Base-by-base conservation (phyloP, 164 flowering plant genomes). In the Vitis cinerea region DNA sequence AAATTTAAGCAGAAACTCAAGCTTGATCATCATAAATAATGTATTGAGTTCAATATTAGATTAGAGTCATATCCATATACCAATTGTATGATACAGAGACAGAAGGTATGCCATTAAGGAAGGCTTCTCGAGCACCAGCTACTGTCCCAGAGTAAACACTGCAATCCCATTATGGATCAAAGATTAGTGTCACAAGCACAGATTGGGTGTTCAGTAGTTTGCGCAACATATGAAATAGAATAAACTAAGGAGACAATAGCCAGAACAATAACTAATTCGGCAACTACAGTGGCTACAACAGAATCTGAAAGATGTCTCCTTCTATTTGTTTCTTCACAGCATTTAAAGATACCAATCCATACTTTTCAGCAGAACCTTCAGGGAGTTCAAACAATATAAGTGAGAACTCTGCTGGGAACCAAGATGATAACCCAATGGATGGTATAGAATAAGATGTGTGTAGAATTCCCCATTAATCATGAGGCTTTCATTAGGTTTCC, bases 101-200 rank as follows among this genome's bases (percentile, higher is more conserved):
- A 64, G 97, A 72, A 70, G 97, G 99, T 59, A 95, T 76, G 59
- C 83, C 92, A 78, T 82, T 51, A 67, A 95, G 77, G 79, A 86
- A 93, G 59, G 98, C 97, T 77, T 95, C 97, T 63, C 98, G 94
- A 77, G 99, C 99, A 73, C 98, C 99, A 73, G 86, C 99, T 17
- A 91, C 98, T 10, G 99, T 95, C 68, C 99, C 99, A 50, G 98
- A 95, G 81, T 89, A 91, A 52, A 95, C 82, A 69, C 99, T 95
- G 87, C 79, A 80, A 72, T 54, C 10, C 17, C 17, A 71, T 16
- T 16, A 4, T 48, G 30, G 27, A 23, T 7, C 55, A 15, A 30
- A 30, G 57, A 50, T 31, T 49, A n/a, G 16, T 2, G 55, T 17
- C 62, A 55, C 15, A 56, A 47, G 52, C 15, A 47, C 19, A 48